Evolutionary conservation across 2,329 filamentous ascomycete species (phyloP).

Genomic region (Cladosporium phlei): DNA sequence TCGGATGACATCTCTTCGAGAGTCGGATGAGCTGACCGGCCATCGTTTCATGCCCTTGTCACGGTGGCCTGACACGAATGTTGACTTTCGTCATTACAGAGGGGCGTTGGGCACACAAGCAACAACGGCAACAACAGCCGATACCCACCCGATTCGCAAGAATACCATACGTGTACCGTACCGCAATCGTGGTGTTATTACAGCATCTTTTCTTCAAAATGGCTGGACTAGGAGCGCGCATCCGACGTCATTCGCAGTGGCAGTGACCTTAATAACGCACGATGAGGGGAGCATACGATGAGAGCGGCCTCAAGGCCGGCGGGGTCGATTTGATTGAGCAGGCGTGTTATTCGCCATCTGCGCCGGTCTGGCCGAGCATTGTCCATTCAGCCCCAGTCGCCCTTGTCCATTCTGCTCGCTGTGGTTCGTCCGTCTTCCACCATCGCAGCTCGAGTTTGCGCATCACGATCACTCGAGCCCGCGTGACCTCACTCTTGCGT

Average conservation of each 20-base stretch:
- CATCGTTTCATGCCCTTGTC: neutral
- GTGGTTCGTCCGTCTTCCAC: conserved; percentile 10
- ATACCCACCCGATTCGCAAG: too few relatives aligned
- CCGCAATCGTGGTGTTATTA: too few relatives aligned
- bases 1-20: too few relatives aligned
- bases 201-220: too few relatives aligned
- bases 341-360: neutral
- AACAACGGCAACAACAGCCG: neutral
- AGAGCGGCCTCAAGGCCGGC: neutral
- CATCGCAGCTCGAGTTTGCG: neutral
- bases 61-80: too few relatives aligned
- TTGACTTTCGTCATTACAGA: conserved; percentile 4
- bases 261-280: too few relatives aligned
- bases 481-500: conserved; percentile 8
- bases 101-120: conserved; percentile 3
- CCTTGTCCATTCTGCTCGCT: too few relatives aligned
- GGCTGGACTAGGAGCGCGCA: too few relatives aligned
- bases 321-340: conserved; percentile 10
- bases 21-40: too few relatives aligned
- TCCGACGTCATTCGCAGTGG: too few relatives aligned
- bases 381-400: too few relatives aligned
- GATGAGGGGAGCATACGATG: neutral
- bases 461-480: neutral
- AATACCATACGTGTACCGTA: too few relatives aligned
- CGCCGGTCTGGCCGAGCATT: conserved; percentile 1